Conservation (phyloP, 225 moss, liverwort and hornwort species). For the Bryoerythrophyllum caledonicum region DNA sequence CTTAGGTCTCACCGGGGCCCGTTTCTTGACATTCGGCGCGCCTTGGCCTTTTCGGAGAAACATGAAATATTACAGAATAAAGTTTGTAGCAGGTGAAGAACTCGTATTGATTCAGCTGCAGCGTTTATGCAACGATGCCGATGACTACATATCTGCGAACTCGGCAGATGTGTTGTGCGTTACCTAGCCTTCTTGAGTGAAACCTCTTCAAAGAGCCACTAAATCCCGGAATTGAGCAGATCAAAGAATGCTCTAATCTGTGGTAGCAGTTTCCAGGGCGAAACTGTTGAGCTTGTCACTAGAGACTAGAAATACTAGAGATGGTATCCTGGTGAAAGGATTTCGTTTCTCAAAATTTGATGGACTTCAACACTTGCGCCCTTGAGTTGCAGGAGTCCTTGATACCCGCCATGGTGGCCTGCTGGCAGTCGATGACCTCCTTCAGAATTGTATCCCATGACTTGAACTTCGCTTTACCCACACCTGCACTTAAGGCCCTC, state of each 20-base stretch:
- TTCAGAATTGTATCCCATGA: constrained; percentile 45
- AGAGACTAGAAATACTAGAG: constrained; percentile 22
- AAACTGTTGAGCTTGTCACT: constrained; percentile 14
- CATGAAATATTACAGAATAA: too few relatives aligned
- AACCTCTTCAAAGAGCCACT: constrained; percentile 12
- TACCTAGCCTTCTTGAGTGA: constrained; percentile 19
- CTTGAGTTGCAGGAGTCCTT: constrained; percentile 62
- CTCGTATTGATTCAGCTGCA: constrained; percentile 5
- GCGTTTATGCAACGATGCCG: constrained; percentile 7
- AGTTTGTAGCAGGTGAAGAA: neutral
- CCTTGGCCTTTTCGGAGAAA: neutral
- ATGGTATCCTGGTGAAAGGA: too few relatives aligned
- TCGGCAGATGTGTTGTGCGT: neutral
- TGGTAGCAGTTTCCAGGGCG: constrained; percentile 2
- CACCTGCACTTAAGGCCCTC: constrained; percentile 26
- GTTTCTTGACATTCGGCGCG: neutral
- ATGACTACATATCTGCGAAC: constrained; percentile 18
- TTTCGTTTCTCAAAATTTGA: constrained; percentile 56
- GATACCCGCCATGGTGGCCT: constrained; percentile 45
- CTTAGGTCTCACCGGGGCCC: neutral
- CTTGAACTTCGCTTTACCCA: constrained; percentile 36
- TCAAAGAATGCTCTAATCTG: constrained; percentile 13
- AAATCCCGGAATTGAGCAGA: constrained; percentile 19
- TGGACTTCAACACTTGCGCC: constrained; percentile 56
- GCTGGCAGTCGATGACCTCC: constrained; percentile 63